Percentiles rank a stretch among this genome's conserved stretches.
These are phyloP conservation scores for Boletus pseudo-olivaceus DNA, from an alignment of 768 basidiomycete species.

Conservation along the genomic window DNA sequence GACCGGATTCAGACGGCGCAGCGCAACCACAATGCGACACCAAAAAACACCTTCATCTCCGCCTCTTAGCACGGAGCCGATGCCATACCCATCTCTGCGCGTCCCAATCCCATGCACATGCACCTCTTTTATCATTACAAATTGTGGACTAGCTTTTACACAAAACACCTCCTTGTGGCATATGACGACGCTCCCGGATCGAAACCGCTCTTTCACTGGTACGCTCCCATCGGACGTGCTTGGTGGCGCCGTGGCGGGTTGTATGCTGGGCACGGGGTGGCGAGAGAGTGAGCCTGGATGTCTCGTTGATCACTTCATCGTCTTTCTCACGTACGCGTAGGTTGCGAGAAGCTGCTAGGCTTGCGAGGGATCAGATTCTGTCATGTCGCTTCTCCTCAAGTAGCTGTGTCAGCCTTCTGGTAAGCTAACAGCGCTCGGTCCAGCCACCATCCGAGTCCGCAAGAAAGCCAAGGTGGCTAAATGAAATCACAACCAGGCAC, in stretches of 20 bases:
- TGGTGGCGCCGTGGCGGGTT: conserved; percentile 18
- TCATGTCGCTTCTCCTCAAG: conserved; percentile 24
- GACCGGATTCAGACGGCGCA: conserved; percentile 20
- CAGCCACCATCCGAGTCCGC: conserved; percentile 24
- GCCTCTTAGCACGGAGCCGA: conserved; percentile 16
- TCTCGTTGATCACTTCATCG: conserved; percentile 15
- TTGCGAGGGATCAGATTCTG: conserved; percentile 15
- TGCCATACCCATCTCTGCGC: conserved; percentile 3
- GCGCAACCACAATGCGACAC: conserved; percentile 8
- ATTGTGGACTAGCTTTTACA: conserved; percentile 12
- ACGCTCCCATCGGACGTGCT: conserved; percentile 15
- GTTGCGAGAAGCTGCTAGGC: conserved; percentile 7
- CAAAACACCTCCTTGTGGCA: not conserved
- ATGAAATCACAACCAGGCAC: conserved; percentile 36
- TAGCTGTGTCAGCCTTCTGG: conserved; percentile 21
- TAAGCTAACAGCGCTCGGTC: conserved; percentile 11
- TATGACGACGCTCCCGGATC: conserved; percentile 22
- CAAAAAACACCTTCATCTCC: conserved; percentile 27
- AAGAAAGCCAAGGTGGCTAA: conserved; percentile 33
- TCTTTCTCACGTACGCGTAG: conserved; percentile 23
- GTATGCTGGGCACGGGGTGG: conserved; percentile 18
- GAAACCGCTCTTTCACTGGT: conserved; percentile 5
- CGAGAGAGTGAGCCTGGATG: conserved; percentile 11
- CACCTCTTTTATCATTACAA: conserved; percentile 16
- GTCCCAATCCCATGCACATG: conserved; percentile 1